Evolutionary conservation across 352 stramenopile genomes (phyloP).

Genomic region (Achlya hypogyna): DNA sequence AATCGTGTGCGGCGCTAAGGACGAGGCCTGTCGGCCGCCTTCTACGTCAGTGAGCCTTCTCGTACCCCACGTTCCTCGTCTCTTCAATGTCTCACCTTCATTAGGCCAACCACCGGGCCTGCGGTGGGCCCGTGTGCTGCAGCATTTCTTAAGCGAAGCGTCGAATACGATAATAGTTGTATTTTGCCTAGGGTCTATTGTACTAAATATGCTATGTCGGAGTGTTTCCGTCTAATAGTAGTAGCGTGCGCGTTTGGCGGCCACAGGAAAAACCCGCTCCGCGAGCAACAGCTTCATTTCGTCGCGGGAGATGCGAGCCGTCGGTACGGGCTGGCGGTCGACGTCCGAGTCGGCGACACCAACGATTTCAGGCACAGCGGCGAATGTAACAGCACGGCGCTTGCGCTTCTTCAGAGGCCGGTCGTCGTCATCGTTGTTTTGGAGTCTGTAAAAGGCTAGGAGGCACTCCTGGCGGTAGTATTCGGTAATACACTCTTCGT

Average conservation of each 20-base stretch:
- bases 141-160: not conserved
- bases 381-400: not conserved
- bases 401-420: not conserved
- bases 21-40: not conserved
- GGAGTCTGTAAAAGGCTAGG: not conserved
- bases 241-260: not conserved
- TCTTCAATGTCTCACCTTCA: no score
- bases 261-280: slow-evolving; percentile 5
- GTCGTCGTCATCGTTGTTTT: not conserved
- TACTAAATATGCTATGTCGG: not conserved
- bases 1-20: not conserved
- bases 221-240: not conserved
- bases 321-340: not conserved
- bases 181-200: not conserved
- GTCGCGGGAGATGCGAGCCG: not conserved
- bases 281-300: slow-evolving; percentile 6
- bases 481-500: slow-evolving; percentile 10
- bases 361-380: not conserved
- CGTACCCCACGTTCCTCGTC: not conserved
- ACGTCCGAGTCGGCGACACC: slow-evolving; percentile 8
- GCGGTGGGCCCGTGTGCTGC: not conserved
- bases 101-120: no score
- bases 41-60: not conserved
- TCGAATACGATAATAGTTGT: not conserved
- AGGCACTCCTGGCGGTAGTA: slow-evolving; percentile 19